These are phyloP conservation scores for Colletotrichum neosansevieriae DNA, from an alignment of 2,329 filamentous ascomycete species.

Conservation along the genomic window DNA sequence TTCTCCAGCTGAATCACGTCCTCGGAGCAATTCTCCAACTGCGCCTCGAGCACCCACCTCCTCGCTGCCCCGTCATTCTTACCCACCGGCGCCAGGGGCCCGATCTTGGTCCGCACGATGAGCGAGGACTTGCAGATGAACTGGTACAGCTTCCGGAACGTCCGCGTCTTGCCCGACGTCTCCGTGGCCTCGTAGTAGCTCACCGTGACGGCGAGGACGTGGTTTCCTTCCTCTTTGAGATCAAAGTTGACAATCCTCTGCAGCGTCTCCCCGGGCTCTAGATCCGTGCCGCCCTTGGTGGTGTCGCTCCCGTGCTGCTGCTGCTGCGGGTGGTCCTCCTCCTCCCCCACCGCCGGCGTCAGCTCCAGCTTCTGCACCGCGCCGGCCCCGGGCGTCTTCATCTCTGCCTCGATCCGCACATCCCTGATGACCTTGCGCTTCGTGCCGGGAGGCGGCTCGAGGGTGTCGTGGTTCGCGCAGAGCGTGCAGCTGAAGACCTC, in stretches of 20 bases:
- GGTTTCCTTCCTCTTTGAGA: conserved; percentile 92
- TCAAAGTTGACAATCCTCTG: conserved; percentile 89
- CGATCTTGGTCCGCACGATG: conserved; percentile 90
- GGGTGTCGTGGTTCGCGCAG: conserved; percentile 90
- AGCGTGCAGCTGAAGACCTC: conserved; percentile 95
- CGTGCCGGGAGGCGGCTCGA: conserved; percentile 41
- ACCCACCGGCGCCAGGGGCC: conserved; percentile 62
- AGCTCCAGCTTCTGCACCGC: conserved; percentile 75
- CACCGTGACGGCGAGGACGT: conserved; percentile 92
- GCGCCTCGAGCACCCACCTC: conserved; percentile 87
- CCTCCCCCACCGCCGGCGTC: conserved; percentile 48
- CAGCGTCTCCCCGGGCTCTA: conserved; percentile 74
- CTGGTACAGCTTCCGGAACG: conserved; percentile 95
- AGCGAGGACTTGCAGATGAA: conserved; percentile 93
- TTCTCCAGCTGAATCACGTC: conserved; percentile 82
- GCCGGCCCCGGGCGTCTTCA: conserved; percentile 84
- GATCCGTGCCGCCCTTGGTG: conserved; percentile 55
- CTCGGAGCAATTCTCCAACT: conserved; percentile 95
- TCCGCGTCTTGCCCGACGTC: conserved; percentile 78
- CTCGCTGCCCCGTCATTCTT: conserved; percentile 47
- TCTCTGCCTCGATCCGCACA: conserved; percentile 88
- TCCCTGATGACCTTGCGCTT: conserved; percentile 72
- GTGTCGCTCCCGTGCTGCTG: too few relatives aligned
- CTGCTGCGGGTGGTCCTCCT: not conserved
- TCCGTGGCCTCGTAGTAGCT: conserved; percentile 91